Percentiles rank a stretch among this genome's conserved stretches.
Evolutionary conservation across 306 rosid genomes (phyloP).

Genomic region (Hippophae gyantsensis): DNA sequence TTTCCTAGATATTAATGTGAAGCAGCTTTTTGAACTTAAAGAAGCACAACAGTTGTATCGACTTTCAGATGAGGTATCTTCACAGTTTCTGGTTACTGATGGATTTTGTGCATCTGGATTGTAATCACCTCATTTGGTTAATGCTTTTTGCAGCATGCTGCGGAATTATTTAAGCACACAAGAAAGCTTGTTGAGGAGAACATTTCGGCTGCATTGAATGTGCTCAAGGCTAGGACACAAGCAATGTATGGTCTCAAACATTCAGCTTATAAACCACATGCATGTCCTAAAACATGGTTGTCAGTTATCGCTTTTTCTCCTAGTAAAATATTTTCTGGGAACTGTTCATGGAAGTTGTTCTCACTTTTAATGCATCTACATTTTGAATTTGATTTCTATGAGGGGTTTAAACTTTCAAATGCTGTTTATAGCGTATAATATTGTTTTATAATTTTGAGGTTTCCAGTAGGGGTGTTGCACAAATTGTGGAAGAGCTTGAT

Average conservation of each 20-base stretch:
- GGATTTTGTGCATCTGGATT: background rate
- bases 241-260: conserved; percentile 46
- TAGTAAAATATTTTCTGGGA: too few relatives aligned
- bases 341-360: background rate
- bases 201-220: conserved; percentile 50
- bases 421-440: background rate
- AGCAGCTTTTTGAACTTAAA: conserved; percentile 58
- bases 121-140: conserved; percentile 18
- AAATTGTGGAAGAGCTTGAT: conserved; percentile 67
- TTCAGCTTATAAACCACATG: conserved; percentile 1
- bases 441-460: conserved; percentile 25
- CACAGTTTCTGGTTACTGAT: conserved; percentile 9
- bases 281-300: background rate
- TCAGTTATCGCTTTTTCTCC: too few relatives aligned
- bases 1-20: conserved; percentile 49
- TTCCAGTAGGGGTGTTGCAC: conserved; percentile 58
- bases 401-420: background rate
- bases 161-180: conserved; percentile 56
- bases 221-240: conserved; percentile 74
- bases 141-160: conserved; percentile 61
- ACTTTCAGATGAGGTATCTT: conserved; percentile 78
- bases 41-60: conserved; percentile 50
- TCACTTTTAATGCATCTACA: background rate
- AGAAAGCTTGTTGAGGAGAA: conserved; percentile 78
- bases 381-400: conserved; percentile 9